These are phyloP conservation scores for Pleurotus giganteus DNA, from an alignment of 768 basidiomycete genomes.

Conservation along the genomic window DNA sequence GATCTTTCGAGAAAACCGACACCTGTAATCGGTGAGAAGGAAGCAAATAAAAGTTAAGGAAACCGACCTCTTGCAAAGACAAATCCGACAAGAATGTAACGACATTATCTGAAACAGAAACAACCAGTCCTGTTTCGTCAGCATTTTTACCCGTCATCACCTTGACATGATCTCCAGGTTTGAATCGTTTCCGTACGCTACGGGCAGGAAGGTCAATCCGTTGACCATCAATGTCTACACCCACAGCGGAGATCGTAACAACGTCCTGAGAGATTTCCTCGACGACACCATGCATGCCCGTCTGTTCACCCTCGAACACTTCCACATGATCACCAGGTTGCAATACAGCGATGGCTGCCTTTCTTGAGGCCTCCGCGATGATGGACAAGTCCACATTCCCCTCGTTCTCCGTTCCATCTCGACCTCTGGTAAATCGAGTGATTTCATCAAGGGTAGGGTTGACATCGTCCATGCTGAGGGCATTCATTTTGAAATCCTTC, in stretches of 20 bases:
- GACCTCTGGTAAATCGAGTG: slow-evolving; percentile 78
- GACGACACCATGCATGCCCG: slow-evolving; percentile 89
- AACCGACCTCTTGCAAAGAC: slow-evolving; percentile 86
- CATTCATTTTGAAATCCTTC: slow-evolving; percentile 88
- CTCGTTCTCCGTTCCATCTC: slow-evolving; percentile 64
- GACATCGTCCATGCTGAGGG: slow-evolving; percentile 80
- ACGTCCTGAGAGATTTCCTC: slow-evolving; percentile 87
- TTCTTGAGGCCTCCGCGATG: slow-evolving; percentile 89
- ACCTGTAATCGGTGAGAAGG: slow-evolving; percentile 49
- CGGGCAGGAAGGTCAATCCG: slow-evolving; percentile 83
- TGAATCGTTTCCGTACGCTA: slow-evolving; percentile 92
- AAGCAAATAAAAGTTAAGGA: neutral
- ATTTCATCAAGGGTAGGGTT: slow-evolving; percentile 97
- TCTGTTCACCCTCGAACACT: slow-evolving; percentile 95
- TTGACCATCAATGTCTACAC: slow-evolving; percentile 83
- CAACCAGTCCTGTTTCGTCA: slow-evolving; percentile 94
- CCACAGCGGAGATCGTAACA: slow-evolving; percentile 77
- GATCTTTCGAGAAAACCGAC: slow-evolving; percentile 95
- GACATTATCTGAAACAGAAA: slow-evolving; percentile 85
- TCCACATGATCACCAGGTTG: slow-evolving; percentile 98
- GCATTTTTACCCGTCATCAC: slow-evolving; percentile 94
- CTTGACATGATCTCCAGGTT: slow-evolving; percentile 97
- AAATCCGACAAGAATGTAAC: slow-evolving; percentile 98
- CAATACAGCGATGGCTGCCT: slow-evolving; percentile 89
- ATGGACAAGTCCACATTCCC: slow-evolving; percentile 81